These are phyloP conservation scores for Neofusicoccum parvum DNA, from an alignment of 2,329 filamentous ascomycete genomes.

Conservation along the genomic window DNA sequence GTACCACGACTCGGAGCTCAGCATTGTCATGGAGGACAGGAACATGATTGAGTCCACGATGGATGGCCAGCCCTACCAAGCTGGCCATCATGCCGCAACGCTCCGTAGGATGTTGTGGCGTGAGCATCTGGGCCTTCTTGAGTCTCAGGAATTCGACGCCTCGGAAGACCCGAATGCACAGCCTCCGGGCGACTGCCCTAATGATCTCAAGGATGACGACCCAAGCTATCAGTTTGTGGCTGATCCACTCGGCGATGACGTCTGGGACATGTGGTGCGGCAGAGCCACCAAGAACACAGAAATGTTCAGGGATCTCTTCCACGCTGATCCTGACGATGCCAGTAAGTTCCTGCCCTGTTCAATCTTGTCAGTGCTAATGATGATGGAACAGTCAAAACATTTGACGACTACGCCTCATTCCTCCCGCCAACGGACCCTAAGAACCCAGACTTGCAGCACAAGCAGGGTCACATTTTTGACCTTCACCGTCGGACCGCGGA, in stretches of 20 bases:
- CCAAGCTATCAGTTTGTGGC: conserved; percentile 57
- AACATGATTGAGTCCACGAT: conserved; percentile 71
- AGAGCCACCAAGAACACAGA: conserved; percentile 72
- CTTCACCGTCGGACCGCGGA: conserved; percentile 65
- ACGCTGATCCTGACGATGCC: conserved; percentile 85
- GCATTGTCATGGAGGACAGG: conserved; percentile 86
- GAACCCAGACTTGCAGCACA: conserved; percentile 63
- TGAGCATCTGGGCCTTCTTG: conserved; percentile 83
- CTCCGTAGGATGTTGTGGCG: conserved; percentile 83
- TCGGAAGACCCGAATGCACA: conserved; percentile 72
- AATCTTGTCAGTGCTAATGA: conserved; percentile 38
- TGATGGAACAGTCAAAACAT: conserved; percentile 64
- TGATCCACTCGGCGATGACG: conserved; percentile 60
- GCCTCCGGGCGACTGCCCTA: conserved; percentile 69
- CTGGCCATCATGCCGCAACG: conserved; percentile 79
- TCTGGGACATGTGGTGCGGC: conserved; percentile 68
- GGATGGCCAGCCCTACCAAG: conserved; percentile 75
- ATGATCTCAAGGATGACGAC: conserved; percentile 70
- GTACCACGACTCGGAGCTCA: conserved; percentile 86
- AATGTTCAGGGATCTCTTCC: conserved; percentile 78
- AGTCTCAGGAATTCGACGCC: conserved; percentile 69
- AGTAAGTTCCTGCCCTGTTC: conserved; percentile 48
- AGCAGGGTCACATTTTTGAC: conserved; percentile 85
- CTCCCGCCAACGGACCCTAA: conserved; percentile 52
- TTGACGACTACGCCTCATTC: conserved; percentile 86